phyloP scores from a whole-genome alignment of 257 asterid species.

The Nicotiana tomentosiformis region DNA sequence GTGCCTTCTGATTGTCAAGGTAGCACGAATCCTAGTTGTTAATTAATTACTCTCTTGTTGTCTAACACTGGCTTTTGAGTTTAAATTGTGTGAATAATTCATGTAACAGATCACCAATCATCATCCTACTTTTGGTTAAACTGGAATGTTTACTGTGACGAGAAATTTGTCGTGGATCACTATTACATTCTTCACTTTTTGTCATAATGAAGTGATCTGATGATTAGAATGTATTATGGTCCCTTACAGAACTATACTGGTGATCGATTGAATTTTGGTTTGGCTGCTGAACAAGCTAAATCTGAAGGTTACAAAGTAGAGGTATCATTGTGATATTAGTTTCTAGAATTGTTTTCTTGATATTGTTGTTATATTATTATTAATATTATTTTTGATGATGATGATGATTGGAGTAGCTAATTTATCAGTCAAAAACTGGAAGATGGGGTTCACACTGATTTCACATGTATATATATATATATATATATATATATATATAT shows the following conservation, averaged over 20 bases:
- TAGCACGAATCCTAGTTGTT: slow-evolving; percentile 20
- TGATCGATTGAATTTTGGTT: slow-evolving; percentile 90
- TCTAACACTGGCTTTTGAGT: background rate
- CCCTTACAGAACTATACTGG: slow-evolving; percentile 82
- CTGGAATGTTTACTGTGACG: background rate
- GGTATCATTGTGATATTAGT: slow-evolving; percentile 35
- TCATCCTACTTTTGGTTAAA: background rate
- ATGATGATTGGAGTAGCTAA: background rate
- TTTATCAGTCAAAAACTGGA: background rate
- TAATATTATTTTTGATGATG: background rate
- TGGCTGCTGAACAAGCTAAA: slow-evolving; percentile 98
- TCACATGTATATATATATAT: background rate
- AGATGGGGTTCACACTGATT: background rate
- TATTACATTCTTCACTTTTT: background rate
- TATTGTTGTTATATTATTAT: background rate
- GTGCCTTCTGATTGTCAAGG: slow-evolving; percentile 93
- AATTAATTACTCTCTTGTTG: background rate
- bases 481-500: background rate
- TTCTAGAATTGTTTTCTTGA: background rate
- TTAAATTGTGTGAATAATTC: background rate
- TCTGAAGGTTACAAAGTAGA: slow-evolving; percentile 94
- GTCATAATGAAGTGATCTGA: background rate
- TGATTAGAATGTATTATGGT: slow-evolving; percentile 9
- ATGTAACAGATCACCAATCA: background rate
- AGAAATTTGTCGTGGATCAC: background rate